A percentile compares a stretch with the other conserved stretches of the same genome.
These are phyloP conservation scores for Blepharisma japonicum DNA, from an alignment of 73 alveolate genomes.

Conservation along the genomic window DNA sequence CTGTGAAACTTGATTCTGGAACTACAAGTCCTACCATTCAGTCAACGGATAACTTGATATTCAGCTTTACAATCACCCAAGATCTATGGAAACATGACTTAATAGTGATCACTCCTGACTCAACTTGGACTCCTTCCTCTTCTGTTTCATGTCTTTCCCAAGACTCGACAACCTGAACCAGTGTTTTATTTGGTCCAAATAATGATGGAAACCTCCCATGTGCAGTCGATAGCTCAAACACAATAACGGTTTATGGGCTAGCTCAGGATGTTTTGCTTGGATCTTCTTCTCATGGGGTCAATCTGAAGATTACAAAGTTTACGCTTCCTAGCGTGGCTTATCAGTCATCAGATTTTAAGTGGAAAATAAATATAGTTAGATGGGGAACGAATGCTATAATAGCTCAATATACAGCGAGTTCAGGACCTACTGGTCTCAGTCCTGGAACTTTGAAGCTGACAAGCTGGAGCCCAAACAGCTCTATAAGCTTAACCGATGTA, in stretches of 20 bases:
- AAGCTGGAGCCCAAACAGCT: conserved; percentile 1
- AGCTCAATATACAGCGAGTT: not conserved
- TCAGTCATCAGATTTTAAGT: not conserved
- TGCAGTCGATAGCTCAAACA: no score
- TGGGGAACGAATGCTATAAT: not conserved
- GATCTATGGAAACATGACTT: conserved; percentile 5
- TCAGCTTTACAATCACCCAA: not conserved
- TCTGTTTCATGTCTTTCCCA: no score
- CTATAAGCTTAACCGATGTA: not conserved
- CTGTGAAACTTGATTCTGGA: no score
- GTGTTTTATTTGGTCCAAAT: no score
- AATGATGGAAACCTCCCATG: no score
- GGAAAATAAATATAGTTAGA: not conserved
- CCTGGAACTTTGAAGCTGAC: not conserved
- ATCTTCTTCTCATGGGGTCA: no score
- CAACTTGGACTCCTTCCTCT: no score
- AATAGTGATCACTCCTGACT: not conserved
- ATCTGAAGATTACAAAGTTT: no score
- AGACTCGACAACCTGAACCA: no score
- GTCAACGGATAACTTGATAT: not conserved
- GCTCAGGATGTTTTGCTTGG: no score
- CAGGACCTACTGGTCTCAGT: conserved; percentile 2
- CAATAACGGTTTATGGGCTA: no score
- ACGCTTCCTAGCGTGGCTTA: not conserved
- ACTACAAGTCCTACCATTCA: not conserved